These are phyloP conservation scores for Basidioascus undulatus DNA, from an alignment of 768 basidiomycete genomes.

Conservation along the genomic window DNA sequence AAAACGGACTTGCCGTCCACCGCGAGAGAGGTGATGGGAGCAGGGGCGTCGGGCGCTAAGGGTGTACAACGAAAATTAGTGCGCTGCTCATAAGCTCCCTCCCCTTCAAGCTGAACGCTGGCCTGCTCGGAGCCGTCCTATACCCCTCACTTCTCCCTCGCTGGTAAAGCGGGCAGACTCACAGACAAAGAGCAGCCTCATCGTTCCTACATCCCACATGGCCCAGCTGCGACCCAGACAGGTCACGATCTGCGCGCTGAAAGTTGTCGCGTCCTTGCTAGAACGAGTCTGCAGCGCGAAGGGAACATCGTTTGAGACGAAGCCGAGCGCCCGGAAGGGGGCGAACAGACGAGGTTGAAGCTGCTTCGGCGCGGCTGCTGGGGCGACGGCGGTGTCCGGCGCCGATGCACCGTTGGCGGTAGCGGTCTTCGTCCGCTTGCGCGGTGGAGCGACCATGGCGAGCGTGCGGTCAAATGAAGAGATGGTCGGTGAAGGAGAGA, in stretches of 20 bases:
- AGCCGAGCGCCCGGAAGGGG: slow-evolving; percentile 85
- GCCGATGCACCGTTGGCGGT: too few species aligned
- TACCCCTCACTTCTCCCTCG: too few species aligned
- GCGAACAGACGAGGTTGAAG: slow-evolving; percentile 34
- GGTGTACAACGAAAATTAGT: too few species aligned
- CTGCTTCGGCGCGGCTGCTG: background rate
- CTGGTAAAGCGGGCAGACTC: slow-evolving; percentile 22
- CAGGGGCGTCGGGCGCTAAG: slow-evolving; percentile 56
- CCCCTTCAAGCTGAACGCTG: too few species aligned
- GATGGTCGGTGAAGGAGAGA: too few species aligned
- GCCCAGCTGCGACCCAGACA: slow-evolving; percentile 80
- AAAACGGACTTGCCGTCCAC: slow-evolving; percentile 75
- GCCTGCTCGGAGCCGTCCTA: too few species aligned
- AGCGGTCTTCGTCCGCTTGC: too few species aligned
- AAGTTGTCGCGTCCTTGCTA: slow-evolving; percentile 59
- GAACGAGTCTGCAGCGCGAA: slow-evolving; percentile 67
- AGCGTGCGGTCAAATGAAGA: too few species aligned
- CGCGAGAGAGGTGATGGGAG: slow-evolving; percentile 45
- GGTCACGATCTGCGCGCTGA: slow-evolving; percentile 58
- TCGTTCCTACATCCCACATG: slow-evolving; percentile 84
- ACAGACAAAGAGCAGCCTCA: slow-evolving; percentile 84
- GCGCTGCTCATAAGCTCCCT: too few species aligned
- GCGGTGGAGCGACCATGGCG: too few species aligned
- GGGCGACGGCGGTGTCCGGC: too few species aligned
- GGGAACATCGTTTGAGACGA: slow-evolving; percentile 73